A percentile compares a stretch with the other conserved stretches of the same genome.
Evolutionary conservation across 768 basidiomycete species (phyloP).

Genomic region (Leccinum ochraceum): DNA sequence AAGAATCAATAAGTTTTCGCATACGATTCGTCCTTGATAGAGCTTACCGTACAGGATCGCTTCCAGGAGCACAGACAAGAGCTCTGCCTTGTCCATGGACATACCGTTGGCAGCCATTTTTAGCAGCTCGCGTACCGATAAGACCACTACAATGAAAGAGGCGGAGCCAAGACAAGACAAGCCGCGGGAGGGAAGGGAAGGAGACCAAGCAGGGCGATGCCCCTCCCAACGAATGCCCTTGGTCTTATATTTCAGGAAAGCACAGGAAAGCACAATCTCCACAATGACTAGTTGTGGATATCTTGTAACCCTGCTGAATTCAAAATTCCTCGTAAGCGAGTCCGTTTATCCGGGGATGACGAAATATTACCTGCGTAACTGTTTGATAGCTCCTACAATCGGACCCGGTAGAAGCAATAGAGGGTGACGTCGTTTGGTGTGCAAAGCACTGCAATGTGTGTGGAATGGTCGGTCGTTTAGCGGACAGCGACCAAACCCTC

Average conservation of each 20-base stretch:
- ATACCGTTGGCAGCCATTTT: background rate
- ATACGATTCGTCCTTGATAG: background rate
- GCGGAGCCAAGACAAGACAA: background rate
- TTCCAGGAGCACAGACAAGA: slow-evolving; percentile 15
- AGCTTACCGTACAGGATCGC: slow-evolving; percentile 21
- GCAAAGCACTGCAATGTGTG: background rate
- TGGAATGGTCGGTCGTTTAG: background rate
- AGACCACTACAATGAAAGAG: background rate
- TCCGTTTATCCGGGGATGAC: background rate
- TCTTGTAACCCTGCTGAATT: background rate
- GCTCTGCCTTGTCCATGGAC: background rate
- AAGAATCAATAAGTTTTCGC: background rate
- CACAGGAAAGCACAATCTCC: background rate
- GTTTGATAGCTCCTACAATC: background rate
- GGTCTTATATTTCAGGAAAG: background rate
- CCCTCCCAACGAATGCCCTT: background rate
- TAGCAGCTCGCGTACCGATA: background rate
- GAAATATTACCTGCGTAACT: background rate
- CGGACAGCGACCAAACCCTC: background rate
- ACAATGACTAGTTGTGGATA: background rate
- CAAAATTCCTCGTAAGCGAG: background rate
- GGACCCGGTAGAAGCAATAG: background rate
- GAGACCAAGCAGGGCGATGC: background rate
- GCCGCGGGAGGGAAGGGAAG: background rate
- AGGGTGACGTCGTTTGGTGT: background rate